Conservation (phyloP, 345 rosid species). For the Crucihimalaya himalaica region DNA sequence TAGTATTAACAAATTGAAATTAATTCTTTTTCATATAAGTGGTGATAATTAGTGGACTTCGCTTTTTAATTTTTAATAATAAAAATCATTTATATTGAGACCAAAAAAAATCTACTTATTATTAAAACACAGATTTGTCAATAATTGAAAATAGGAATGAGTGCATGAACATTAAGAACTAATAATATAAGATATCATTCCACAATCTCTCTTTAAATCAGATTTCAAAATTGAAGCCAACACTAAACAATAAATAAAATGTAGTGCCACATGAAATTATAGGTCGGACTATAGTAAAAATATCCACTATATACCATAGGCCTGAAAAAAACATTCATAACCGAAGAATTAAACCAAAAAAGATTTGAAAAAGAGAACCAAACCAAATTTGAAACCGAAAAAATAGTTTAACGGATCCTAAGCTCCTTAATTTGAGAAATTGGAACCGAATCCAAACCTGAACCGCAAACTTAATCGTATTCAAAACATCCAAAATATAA, state of each 20-base stretch:
- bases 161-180: constrained; percentile 30
- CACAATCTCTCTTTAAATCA: background rate
- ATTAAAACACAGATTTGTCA: constrained; percentile 23
- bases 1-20: constrained; percentile 5
- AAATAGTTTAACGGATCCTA: no score
- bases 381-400: no score
- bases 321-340: no score
- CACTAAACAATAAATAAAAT: constrained; percentile 7
- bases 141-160: constrained; percentile 29
- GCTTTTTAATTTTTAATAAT: constrained; percentile 16
- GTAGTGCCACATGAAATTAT: constrained; percentile 35
- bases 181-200: constrained; percentile 9
- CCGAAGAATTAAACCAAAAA: no score
- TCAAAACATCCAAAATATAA: no score
- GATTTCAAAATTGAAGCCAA: constrained; percentile 9
- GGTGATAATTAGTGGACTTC: constrained; percentile 34
- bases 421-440: no score
- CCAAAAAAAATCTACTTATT: background rate
- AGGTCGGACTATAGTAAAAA: constrained; percentile 31
- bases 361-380: no score
- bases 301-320: no score
- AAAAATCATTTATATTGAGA: constrained; percentile 18
- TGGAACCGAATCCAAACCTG: no score
- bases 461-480: no score
- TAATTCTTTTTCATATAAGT: background rate